Evolutionary conservation across 192 early-diverging fungal genomes (phyloP).

Genomic region (Linnemannia schmuckeri): DNA sequence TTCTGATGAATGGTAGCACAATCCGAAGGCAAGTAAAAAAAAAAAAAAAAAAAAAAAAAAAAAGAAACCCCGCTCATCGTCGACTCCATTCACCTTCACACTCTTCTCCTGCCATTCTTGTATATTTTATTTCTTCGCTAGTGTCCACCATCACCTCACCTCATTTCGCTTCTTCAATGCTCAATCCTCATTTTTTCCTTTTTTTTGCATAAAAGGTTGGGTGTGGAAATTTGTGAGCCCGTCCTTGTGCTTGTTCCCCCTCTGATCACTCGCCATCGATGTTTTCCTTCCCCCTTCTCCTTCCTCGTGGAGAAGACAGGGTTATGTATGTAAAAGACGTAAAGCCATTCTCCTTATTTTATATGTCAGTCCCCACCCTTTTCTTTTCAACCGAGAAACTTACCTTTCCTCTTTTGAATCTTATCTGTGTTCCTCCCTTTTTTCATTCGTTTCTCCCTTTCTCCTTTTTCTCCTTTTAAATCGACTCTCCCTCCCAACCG

Average conservation of each 20-base stretch:
- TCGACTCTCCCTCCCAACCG: not conserved
- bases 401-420: not conserved
- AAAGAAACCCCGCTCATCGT: not conserved
- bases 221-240: not conserved
- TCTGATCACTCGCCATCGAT: not conserved
- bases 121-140: not conserved
- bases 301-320: no score
- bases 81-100: no score
- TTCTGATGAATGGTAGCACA: not conserved
- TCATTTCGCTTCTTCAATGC: no score
- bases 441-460: not conserved
- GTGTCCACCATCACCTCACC: no score
- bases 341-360: not conserved
- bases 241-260: not conserved
- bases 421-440: not conserved
- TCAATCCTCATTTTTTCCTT: not conserved
- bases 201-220: not conserved
- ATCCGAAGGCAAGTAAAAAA: no score
- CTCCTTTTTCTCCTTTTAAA: not conserved
- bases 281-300: not conserved
- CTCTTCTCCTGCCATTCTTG: not conserved
- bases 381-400: no score
- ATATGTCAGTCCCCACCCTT: not conserved
- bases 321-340: no score
- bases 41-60: no score